Conservation (phyloP, 257 asterid genomes). For the Cynanchum wilfordii region DNA sequence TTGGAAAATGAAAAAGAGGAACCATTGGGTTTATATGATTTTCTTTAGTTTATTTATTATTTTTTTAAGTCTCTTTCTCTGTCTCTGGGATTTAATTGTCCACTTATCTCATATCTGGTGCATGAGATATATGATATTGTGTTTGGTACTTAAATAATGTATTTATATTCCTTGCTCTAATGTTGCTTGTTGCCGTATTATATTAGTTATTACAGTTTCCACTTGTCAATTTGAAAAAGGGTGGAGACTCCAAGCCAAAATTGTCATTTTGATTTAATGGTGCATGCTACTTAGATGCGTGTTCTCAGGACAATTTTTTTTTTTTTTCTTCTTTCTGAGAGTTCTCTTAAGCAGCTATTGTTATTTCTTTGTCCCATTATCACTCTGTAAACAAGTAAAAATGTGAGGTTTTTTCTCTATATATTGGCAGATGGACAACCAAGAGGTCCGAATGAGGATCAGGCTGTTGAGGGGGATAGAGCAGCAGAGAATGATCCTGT, state of each 20-base stretch:
- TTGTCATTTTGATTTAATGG: background rate
- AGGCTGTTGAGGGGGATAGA: conserved; percentile 38
- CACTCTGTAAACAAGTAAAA: background rate
- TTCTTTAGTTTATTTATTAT: background rate
- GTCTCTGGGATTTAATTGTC: background rate
- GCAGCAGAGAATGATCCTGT: conserved; percentile 44
- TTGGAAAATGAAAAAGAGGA: background rate
- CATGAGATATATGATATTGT: too few species aligned
- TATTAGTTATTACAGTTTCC: background rate
- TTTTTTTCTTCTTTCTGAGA: background rate
- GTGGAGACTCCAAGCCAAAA: background rate
- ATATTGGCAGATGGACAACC: conserved; percentile 45
- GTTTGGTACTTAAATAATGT: background rate
- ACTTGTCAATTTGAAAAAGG: background rate
- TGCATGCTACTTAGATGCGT: background rate
- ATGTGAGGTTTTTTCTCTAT: background rate
- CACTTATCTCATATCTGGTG: too few species aligned
- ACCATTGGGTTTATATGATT: background rate
- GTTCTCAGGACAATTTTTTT: background rate
- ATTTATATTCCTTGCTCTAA: too few species aligned
- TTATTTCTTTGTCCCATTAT: background rate
- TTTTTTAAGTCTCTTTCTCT: background rate
- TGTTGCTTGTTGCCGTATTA: background rate
- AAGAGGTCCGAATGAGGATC: conserved; percentile 51
- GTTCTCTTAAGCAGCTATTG: background rate